Evolutionary conservation across 2,329 filamentous ascomycete species (phyloP).

Genomic region (Pseudogymnoascus sp.): DNA sequence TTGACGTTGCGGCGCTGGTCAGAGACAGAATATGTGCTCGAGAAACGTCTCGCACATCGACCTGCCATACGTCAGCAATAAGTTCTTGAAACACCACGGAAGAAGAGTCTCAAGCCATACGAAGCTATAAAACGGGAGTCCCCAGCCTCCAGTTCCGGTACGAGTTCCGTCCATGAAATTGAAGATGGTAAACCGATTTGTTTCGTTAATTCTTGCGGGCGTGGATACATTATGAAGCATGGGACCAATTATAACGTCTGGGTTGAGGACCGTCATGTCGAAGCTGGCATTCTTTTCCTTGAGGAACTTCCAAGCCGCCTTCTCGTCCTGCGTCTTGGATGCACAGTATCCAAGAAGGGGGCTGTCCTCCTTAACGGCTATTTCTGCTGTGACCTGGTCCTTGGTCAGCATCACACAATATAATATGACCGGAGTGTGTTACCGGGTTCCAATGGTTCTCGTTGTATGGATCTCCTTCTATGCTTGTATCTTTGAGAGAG

Average conservation of each 20-base stretch:
- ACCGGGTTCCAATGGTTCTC: slow-evolving; percentile 48
- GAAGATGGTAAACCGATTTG: slow-evolving; percentile 50
- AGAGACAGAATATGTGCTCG: slow-evolving; percentile 52
- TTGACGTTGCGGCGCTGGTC: slow-evolving; percentile 45
- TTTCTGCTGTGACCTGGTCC: slow-evolving; percentile 12
- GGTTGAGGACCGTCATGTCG: slow-evolving; percentile 50
- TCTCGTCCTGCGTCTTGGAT: slow-evolving; percentile 58
- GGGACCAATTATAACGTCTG: slow-evolving; percentile 54
- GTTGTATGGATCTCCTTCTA: slow-evolving; percentile 30
- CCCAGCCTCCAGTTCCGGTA: slow-evolving; percentile 26
- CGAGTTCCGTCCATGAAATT: slow-evolving; percentile 42
- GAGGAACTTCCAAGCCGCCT: slow-evolving; percentile 55
- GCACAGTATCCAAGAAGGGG: slow-evolving; percentile 38
- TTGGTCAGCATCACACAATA: background rate
- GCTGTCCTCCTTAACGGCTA: slow-evolving; percentile 32
- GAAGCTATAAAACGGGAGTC: slow-evolving; percentile 15
- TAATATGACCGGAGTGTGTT: slow-evolving; percentile 28
- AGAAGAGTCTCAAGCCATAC: slow-evolving; percentile 13
- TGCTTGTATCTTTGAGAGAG: slow-evolving; percentile 19
- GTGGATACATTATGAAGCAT: slow-evolving; percentile 52
- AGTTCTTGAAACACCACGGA: slow-evolving; percentile 31
- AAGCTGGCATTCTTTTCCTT: slow-evolving; percentile 45
- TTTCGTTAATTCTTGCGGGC: slow-evolving; percentile 58
- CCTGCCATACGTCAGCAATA: slow-evolving; percentile 34
- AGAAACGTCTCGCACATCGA: slow-evolving; percentile 53